Base-by-base conservation (phyloP, 176 grass and related monocot genomes). In the Rhynchospora tenuis region DNA sequence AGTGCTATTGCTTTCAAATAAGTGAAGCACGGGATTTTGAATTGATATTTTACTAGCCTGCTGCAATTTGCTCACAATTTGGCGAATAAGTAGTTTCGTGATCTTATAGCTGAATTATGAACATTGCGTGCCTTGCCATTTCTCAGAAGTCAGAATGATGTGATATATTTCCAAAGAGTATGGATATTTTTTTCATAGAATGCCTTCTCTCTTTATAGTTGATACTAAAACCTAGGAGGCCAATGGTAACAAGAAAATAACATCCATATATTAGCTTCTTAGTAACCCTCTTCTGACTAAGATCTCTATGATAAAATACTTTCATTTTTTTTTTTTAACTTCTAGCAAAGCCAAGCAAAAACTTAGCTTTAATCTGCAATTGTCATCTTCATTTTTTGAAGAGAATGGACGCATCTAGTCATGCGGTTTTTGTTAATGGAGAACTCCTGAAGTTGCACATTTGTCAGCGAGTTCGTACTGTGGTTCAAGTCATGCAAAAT, bases 371-470 rank as follows among this genome's bases (percentile, higher is more conserved):
- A 31, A n/a, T 44, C 6, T 9, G 9, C 46, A 63, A 67, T 81
- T 16, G 62, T 52, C 29, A 22, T 80, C 52, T 38, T 19, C 15
- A 12, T 12, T 23, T 69, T 81, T 79, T 81, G 80, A 88, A 93
- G 60, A 64, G 12, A 84, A 98, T 98, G 96, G 96, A 98, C 86
- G 87, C 93, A 31, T 91, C 96, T 27, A 90, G 71, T 59, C 93
- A 91, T 81, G 81, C 96, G 12, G 88, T 80, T 20, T 86, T 95
- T 3, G 96, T 95, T 45, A 95, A 98, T 73, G 92, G 80, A 66
- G 89, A 95, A 84, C 59, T 72, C 79, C 79, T 98, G 58, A 90
- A 86, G n/a, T 90, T 85, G 90, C 90, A 89, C 59, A 50, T 87
- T 44, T 89, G 91, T 3, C 73, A 89, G 42, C 91, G 91, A 86